These are phyloP conservation scores for Neurospora cerealis DNA, from an alignment of 495 filamentous ascomycete genomes.

Conservation along the genomic window DNA sequence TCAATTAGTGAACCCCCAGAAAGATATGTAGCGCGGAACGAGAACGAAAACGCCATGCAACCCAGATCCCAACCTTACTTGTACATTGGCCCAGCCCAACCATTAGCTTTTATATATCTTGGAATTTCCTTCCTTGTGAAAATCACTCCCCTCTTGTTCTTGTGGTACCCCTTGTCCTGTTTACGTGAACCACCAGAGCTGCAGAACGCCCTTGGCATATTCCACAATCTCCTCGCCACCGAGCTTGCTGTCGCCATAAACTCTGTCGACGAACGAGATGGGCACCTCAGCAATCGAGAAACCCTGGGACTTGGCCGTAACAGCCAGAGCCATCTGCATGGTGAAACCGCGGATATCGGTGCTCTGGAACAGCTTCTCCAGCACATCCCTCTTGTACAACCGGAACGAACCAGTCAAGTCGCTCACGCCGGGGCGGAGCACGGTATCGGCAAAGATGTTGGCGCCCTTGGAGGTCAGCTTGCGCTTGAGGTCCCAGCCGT, in stretches of 20 bases:
- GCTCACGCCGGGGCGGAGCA: constrained; percentile 89
- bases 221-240: constrained; percentile 96
- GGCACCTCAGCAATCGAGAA: constrained; percentile 86
- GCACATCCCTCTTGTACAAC: constrained; percentile 81
- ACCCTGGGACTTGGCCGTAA: constrained; percentile 86
- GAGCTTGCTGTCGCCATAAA: constrained; percentile 93
- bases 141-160: neutral
- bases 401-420: constrained; percentile 93
- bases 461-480: constrained; percentile 87
- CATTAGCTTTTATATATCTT: neutral
- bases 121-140: neutral
- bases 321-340: constrained; percentile 93
- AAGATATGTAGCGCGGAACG: neutral
- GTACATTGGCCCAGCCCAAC: constrained; percentile 1
- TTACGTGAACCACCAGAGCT: constrained; percentile 61
- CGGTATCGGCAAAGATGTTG: constrained; percentile 91
- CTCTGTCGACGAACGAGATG: constrained; percentile 88
- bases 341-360: constrained; percentile 94
- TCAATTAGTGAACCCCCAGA: neutral
- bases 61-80: neutral
- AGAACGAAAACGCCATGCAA: constrained; percentile 13
- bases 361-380: constrained; percentile 80
- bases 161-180: constrained; percentile 1
- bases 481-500: constrained; percentile 94
- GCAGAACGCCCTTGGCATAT: constrained; percentile 88